Conservation (phyloP, 768 basidiomycete species). For the Hygrophorus russula region DNA sequence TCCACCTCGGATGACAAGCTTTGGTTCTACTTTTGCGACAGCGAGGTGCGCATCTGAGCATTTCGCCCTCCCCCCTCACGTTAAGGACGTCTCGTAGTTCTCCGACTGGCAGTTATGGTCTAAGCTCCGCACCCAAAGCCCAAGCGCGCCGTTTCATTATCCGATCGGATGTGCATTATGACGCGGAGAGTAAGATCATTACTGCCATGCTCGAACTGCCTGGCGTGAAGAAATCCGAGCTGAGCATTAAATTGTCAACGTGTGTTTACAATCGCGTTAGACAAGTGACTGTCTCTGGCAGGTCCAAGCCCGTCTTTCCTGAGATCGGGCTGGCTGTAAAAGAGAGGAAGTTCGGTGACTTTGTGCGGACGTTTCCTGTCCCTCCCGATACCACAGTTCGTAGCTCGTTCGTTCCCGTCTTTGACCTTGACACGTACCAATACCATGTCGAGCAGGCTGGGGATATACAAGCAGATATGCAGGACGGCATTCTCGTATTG, state of each 20-base stretch:
- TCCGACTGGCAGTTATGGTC: slow-evolving; percentile 6
- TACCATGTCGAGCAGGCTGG: slow-evolving; percentile 22
- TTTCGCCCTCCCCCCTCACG: slow-evolving; percentile 13
- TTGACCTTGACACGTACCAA: slow-evolving; percentile 9
- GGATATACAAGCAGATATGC: slow-evolving; percentile 43
- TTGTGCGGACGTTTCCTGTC: slow-evolving; percentile 40
- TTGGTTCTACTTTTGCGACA: slow-evolving; percentile 8
- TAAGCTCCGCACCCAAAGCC: slow-evolving; percentile 10
- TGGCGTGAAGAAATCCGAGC: slow-evolving; percentile 46
- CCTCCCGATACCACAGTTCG: slow-evolving; percentile 46
- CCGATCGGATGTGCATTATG: slow-evolving; percentile 52
- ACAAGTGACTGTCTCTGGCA: slow-evolving; percentile 47
- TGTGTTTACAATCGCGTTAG: slow-evolving; percentile 51
- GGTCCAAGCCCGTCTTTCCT: slow-evolving; percentile 28
- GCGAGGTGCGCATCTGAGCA: slow-evolving; percentile 6
- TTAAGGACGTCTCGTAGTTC: slow-evolving; percentile 2
- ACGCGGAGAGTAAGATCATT: slow-evolving; percentile 35
- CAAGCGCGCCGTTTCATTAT: slow-evolving; percentile 29
- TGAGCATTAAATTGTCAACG: slow-evolving; percentile 49
- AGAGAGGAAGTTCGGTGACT: slow-evolving; percentile 46
- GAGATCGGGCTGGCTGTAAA: slow-evolving; percentile 18
- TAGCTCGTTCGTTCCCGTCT: slow-evolving; percentile 9
- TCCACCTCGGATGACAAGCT: slow-evolving; percentile 16
- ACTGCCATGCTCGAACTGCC: slow-evolving; percentile 60
- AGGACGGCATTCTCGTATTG: slow-evolving; percentile 50